Evolutionary conservation across 2,329 filamentous ascomycete species (phyloP), one percentile per base, ranked within the genome.

Genomic region (Tolypocladium amazonense): DNA sequence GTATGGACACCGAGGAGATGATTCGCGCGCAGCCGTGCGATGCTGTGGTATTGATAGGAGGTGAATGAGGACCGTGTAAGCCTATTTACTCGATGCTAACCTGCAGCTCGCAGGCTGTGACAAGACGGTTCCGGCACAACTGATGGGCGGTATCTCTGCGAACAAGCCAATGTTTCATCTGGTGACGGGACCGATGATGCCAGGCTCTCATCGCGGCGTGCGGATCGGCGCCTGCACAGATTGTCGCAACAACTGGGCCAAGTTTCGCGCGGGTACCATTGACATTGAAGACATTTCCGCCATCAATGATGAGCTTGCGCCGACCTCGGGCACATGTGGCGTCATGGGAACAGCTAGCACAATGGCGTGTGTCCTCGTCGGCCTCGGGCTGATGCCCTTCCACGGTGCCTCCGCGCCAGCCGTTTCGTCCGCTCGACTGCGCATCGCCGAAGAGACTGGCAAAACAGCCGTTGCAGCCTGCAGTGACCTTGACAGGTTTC

Each of bases 331-430:
- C 37, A 92, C 90, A 1, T 96, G 91, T 64, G 90, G 90, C 55
- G 91, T 92, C 23, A 96, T 96, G 91, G 94, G 90, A 64, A 96
- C 91, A 0, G 91, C 91, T 8, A 93, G 91, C 68, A 95, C 90
- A 2, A 93, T 96, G 89, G 89, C 90, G 1, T 92, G 89, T 7
- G 83, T 90, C 20, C 88, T 92, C 27, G 90, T 91, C 62, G 90
- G 85, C 0, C 86, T 96, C 66, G 91, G 91, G n/a, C 79, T 95
- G 65, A 88, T 89, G 61, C 80, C 92, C 0, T 87, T 92, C 9
- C 85, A 85, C 7, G 90, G 88, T 0, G 90, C 89, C 0, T 89
- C 88, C 0, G 90, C 88, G 0, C 89, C 90, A 0, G 91, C 91
- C 1, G 85, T 88, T 4, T 90, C 88, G 1, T 88, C 90, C 0